These are phyloP conservation scores for Bacidia gigantensis DNA, from an alignment of 495 filamentous ascomycete genomes.

Conservation along the genomic window DNA sequence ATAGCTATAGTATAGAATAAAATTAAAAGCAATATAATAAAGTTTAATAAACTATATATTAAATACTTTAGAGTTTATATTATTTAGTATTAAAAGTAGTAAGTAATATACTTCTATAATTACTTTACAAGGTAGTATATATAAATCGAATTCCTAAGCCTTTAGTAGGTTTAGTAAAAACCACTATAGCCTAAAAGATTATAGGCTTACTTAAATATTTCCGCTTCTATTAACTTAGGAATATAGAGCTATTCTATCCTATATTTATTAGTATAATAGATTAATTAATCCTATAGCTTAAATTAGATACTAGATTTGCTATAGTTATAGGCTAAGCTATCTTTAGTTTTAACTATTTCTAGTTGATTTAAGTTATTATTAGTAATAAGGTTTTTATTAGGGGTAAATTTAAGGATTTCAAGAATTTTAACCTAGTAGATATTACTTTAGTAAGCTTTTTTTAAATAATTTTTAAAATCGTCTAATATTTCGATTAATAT, in stretches of 20 bases:
- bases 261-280: background rate
- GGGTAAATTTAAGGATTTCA: background rate
- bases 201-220: background rate
- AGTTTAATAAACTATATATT: constrained; percentile 3
- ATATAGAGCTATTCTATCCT: background rate
- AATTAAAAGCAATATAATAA: background rate
- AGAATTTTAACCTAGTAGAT: background rate
- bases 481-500: background rate
- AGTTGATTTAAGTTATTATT: background rate
- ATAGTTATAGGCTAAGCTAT: background rate
- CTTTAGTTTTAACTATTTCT: background rate
- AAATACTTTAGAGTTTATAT: background rate
- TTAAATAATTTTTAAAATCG: background rate
- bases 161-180: constrained; percentile 1
- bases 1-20: background rate
- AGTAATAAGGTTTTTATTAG: background rate
- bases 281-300: background rate
- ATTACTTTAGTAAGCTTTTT: background rate
- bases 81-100: constrained; percentile 3
- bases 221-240: background rate
- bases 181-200: background rate
- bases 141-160: background rate
- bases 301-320: background rate
- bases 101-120: background rate
- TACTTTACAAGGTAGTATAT: background rate